Percentiles rank a stretch among this genome's conserved stretches.
Evolutionary conservation across 352 stramenopile species (phyloP).

Genomic region (Phytopythium mirpurense): DNA sequence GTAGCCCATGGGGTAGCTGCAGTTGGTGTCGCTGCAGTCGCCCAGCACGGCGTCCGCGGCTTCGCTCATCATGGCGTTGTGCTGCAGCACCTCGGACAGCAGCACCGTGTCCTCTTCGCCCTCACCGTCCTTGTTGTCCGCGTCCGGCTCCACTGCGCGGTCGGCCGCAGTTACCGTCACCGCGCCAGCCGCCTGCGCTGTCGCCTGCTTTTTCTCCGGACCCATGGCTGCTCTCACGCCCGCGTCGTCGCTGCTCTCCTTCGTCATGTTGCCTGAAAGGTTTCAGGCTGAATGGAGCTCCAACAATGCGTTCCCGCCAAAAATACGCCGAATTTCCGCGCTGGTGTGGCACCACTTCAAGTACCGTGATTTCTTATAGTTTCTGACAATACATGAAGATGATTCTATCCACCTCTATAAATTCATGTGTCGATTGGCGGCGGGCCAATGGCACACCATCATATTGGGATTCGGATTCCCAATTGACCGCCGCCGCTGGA

Average conservation of each 20-base stretch:
- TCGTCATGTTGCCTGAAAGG: constrained; percentile 3
- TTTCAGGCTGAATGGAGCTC: too few species aligned
- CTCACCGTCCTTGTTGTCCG: constrained; percentile 8
- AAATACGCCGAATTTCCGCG: too few species aligned
- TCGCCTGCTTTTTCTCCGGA: background rate
- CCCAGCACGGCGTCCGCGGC: constrained; percentile 56
- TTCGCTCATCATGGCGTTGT: constrained; percentile 51
- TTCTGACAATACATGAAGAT: too few species aligned
- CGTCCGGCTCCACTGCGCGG: too few species aligned
- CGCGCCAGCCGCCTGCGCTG: background rate
- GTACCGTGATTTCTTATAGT: too few species aligned
- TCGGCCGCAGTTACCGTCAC: too few species aligned
- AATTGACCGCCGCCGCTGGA: background rate
- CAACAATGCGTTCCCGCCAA: constrained; percentile 11
- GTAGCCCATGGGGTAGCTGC: constrained; percentile 66
- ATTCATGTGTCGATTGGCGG: too few species aligned
- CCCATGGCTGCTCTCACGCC: background rate
- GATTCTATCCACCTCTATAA: too few species aligned
- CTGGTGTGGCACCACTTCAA: too few species aligned
- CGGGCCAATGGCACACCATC: too few species aligned
- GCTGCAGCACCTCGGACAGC: constrained; percentile 50
- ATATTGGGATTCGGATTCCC: too few species aligned
- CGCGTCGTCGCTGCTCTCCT: background rate
- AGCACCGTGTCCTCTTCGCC: constrained; percentile 50
- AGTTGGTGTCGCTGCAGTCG: constrained; percentile 50